Conservation (phyloP, 1,284 basidiomycete species). For the Ceratobasidium sp. region DNA sequence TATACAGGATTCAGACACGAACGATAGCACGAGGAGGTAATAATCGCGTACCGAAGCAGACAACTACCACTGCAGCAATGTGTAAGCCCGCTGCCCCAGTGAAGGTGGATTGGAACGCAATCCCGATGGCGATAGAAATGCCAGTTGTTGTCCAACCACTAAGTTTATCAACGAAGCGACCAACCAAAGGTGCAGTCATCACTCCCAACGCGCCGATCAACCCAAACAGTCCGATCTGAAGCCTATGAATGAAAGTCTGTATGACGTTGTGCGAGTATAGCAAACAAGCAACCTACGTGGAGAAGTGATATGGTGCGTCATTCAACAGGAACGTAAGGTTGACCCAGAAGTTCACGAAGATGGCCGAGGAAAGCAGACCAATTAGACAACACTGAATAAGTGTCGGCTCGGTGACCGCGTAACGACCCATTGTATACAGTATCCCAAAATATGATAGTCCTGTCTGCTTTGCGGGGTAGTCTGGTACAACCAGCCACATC, state of each 20-base stretch:
- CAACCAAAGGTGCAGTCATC: constrained; percentile 64
- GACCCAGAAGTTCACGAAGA: constrained; percentile 72
- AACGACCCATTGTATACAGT: constrained; percentile 70
- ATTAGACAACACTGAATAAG: constrained; percentile 69
- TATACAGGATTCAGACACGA: neutral
- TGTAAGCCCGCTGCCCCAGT: constrained; percentile 65
- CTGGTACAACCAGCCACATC: constrained; percentile 67
- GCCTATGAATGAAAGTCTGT: constrained; percentile 23
- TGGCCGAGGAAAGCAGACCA: constrained; percentile 63
- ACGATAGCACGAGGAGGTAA: neutral
- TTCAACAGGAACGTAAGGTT: constrained; percentile 75
- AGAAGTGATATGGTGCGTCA: constrained; percentile 68
- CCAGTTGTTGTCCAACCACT: constrained; percentile 74
- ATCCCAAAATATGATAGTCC: constrained; percentile 67
- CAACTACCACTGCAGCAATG: constrained; percentile 63
- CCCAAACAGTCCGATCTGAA: constrained; percentile 75
- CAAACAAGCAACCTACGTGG: constrained; percentile 57
- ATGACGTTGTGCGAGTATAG: neutral
- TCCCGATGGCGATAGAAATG: constrained; percentile 54
- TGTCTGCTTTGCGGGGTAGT: constrained; percentile 68
- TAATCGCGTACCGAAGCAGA: constrained; percentile 52
- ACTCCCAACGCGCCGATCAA: constrained; percentile 75
- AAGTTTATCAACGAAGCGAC: constrained; percentile 66
- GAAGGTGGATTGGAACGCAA: constrained; percentile 60
- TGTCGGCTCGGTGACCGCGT: constrained; percentile 70